Evolutionary conservation across 352 stramenopile genomes (phyloP), one percentile per base, ranked within the genome.

Genomic region (Globisporangium lucens): DNA sequence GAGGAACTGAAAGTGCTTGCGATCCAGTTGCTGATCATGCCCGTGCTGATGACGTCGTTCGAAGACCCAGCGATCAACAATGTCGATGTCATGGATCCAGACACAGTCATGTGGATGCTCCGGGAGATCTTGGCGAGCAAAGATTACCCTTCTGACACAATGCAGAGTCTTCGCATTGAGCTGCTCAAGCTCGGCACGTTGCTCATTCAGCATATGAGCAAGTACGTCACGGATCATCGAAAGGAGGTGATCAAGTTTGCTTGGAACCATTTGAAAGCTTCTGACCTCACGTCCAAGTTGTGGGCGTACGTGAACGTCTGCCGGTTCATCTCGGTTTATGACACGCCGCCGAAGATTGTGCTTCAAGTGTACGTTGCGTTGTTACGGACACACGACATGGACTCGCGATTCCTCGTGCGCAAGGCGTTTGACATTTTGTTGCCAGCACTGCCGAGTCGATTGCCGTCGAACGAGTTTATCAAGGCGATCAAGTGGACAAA

Each of bases 171-270:
- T 27, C 88, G 89, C 10, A 96, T 97, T 63, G 89, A 97, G 63
- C 65, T 99, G 52, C 78, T 99, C 15, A 97, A 98, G 76, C 78
- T 99, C 9, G 89, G 93, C 0, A 98, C 94, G 35, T 72, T 99
- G 38, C 85, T 99, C 8, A 98, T 99, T 29, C 93, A 99, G 68
- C 89, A 98, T 65, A 96, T 98, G 79, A 90, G 88, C 71, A 85
- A 97, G 61, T 91, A 97, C 36, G 83, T 99, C 47, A 90, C 87
- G 6, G 87, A 97, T 17, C 87, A 98, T 68, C 80, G 95, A 65
- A 99, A 99, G 64, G 96, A 99, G 74, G 90, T 99, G 55, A 97
- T 99, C 61, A 99, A 99, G 77, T 99, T 98, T 87, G 97, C 97
- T 38, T 99, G 96, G 97, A 96, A 95, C 67, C 85, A 98, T 69